These are phyloP conservation scores for Leccinum fibrillosum DNA, from an alignment of 768 basidiomycete genomes.

Conservation along the genomic window DNA sequence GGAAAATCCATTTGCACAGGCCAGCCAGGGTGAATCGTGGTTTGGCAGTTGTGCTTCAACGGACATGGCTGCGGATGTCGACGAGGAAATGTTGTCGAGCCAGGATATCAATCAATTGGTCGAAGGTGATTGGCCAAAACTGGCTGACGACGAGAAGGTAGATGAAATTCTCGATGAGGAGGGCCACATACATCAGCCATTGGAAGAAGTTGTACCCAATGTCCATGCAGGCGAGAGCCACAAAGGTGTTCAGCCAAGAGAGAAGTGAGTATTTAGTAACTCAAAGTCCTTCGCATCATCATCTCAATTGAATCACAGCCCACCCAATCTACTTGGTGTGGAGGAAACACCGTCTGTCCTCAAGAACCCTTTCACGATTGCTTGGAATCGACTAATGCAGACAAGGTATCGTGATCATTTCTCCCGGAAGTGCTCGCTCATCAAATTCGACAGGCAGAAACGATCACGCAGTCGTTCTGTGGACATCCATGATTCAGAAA, in stretches of 20 bases:
- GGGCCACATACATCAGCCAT: not conserved
- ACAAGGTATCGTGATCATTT: constrained; percentile 9
- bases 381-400: constrained; percentile 19
- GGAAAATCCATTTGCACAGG: constrained; percentile 25
- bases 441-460: constrained; percentile 16
- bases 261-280: not conserved
- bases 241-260: not conserved
- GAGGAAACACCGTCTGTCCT: not conserved
- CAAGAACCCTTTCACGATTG: constrained; percentile 20
- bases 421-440: constrained; percentile 1
- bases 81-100: constrained; percentile 30
- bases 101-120: constrained; percentile 33
- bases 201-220: not conserved
- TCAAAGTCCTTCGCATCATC: not conserved
- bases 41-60: not conserved
- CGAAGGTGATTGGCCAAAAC: constrained; percentile 21
- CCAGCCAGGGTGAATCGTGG: constrained; percentile 17
- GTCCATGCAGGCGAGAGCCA: not conserved
- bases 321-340: not conserved
- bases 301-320: not conserved
- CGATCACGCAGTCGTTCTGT: constrained; percentile 22
- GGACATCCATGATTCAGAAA: constrained; percentile 4
- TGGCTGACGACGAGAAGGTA: constrained; percentile 4
- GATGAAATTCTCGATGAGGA: constrained; percentile 15
- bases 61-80: constrained; percentile 27